Evolutionary conservation across 495 filamentous ascomycete genomes (phyloP).

Genomic region (Parathielavia appendiculata): DNA sequence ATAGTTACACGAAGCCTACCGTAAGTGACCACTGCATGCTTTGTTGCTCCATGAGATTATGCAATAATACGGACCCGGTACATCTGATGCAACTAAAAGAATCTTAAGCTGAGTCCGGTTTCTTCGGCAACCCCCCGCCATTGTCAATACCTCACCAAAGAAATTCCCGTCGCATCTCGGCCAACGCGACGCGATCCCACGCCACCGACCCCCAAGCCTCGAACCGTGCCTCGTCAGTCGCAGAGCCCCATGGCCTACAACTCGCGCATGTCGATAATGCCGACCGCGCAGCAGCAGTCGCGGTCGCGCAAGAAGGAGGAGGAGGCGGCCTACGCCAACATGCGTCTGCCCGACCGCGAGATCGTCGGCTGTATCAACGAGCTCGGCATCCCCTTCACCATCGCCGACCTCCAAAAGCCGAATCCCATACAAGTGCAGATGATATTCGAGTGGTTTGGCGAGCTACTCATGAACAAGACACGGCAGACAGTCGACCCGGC

Average conservation of each 20-base stretch:
- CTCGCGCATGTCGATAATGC: constrained; percentile 68
- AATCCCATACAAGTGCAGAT: constrained; percentile 90
- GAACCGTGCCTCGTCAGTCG: background rate
- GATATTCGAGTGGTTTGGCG: constrained; percentile 96
- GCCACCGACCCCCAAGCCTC: background rate
- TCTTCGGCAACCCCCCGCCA: constrained; percentile 12
- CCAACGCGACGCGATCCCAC: constrained; percentile 4
- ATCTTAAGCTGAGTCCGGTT: background rate
- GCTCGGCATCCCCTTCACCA: constrained; percentile 80
- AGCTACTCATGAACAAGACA: constrained; percentile 85
- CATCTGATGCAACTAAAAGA: background rate
- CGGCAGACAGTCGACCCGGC: constrained; percentile 88
- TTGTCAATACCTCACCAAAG: constrained; percentile 8
- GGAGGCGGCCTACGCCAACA: constrained; percentile 73
- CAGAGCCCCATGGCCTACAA: constrained; percentile 59
- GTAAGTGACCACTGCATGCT: too few relatives aligned
- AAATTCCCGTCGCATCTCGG: background rate
- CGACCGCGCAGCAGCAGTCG: constrained; percentile 54
- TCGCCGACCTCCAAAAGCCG: constrained; percentile 88
- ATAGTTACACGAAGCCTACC: too few relatives aligned
- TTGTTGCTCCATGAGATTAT: too few relatives aligned
- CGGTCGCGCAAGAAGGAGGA: constrained; percentile 65
- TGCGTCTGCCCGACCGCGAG: constrained; percentile 80
- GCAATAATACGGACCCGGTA: background rate
- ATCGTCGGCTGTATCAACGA: constrained; percentile 96